A percentile compares a stretch with the other conserved stretches of the same genome.
Conservation (phyloP, 177 flowering plant species). For the Vitis hybrid region DNA sequence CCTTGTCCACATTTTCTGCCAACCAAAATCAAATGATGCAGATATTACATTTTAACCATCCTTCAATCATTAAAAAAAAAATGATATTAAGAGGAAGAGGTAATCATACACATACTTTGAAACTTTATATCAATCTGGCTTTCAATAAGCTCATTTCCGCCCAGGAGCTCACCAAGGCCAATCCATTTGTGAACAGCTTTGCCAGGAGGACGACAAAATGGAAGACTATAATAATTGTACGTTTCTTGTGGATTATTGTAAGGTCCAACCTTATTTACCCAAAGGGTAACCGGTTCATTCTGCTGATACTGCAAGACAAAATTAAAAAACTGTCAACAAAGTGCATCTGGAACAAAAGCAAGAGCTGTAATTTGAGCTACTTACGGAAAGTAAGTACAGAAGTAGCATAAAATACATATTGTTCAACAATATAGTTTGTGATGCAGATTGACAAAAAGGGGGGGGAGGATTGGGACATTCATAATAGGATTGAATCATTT, state of each 20-base stretch:
- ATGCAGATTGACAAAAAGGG: too few relatives aligned
- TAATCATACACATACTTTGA: slow-evolving; percentile 51
- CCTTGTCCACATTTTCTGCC: slow-evolving; percentile 76
- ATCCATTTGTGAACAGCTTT: slow-evolving; percentile 91
- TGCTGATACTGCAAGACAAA: slow-evolving; percentile 58
- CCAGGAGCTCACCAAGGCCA: slow-evolving; percentile 97
- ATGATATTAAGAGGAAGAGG: not conserved
- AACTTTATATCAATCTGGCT: slow-evolving; percentile 82
- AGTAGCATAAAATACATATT: too few relatives aligned
- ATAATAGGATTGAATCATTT: too few relatives aligned
- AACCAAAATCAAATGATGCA: not conserved
- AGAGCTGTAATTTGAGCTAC: too few relatives aligned
- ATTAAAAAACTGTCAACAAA: slow-evolving; percentile 1
- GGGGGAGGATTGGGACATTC: too few relatives aligned
- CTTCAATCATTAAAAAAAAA: not conserved
- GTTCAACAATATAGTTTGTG: too few relatives aligned
- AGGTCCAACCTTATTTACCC: slow-evolving; percentile 98
- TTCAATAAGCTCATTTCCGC: slow-evolving; percentile 97
- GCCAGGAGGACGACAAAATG: slow-evolving; percentile 66
- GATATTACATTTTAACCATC: not conserved
- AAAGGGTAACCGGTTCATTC: slow-evolving; percentile 75
- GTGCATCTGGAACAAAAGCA: not conserved
- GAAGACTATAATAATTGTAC: slow-evolving; percentile 90
- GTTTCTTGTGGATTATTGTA: slow-evolving; percentile 98
- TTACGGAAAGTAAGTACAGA: too few relatives aligned